Evolutionary conservation across 768 basidiomycete species (phyloP).

Genomic region (Mycena vitilis): DNA sequence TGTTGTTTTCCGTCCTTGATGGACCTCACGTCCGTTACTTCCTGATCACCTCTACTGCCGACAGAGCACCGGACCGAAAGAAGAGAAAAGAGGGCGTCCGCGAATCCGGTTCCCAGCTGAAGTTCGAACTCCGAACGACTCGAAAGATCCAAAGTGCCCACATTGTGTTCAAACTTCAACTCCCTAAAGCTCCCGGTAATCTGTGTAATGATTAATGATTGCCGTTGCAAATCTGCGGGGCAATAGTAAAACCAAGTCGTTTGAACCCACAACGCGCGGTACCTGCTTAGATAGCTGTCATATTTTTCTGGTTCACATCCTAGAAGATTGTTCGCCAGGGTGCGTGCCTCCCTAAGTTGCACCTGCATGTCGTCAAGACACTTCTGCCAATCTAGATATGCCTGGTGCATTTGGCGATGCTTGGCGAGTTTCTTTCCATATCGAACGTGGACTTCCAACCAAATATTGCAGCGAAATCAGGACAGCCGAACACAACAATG

Average conservation of each 20-base stretch:
- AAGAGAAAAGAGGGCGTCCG: too few species aligned
- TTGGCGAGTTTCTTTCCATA: constrained; percentile 43
- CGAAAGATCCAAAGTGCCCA: too few species aligned
- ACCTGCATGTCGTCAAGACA: constrained; percentile 33
- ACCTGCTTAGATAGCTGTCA: constrained; percentile 9
- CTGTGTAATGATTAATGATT: constrained; percentile 35
- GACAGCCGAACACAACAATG: not conserved
- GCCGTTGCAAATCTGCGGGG: constrained; percentile 32
- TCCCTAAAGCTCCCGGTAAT: too few species aligned
- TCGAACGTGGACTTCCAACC: constrained; percentile 32
- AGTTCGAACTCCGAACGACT: too few species aligned
- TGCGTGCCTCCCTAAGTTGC: constrained; percentile 29
- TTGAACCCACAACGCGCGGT: not conserved
- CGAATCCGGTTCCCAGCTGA: too few species aligned
- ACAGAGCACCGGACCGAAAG: too few species aligned
- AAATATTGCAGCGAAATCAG: constrained; percentile 27
- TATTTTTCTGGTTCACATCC: not conserved
- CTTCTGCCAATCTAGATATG: constrained; percentile 39
- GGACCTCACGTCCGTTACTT: too few species aligned
- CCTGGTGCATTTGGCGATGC: constrained; percentile 42
- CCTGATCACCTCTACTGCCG: too few species aligned
- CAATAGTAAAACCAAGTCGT: not conserved
- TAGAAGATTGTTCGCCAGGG: constrained; percentile 2
- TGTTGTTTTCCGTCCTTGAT: too few species aligned
- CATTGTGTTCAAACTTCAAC: too few species aligned